phyloP scores from a whole-genome alignment of 2,329 filamentous ascomycete genomes.

The Dactylellina parvicollis region DNA sequence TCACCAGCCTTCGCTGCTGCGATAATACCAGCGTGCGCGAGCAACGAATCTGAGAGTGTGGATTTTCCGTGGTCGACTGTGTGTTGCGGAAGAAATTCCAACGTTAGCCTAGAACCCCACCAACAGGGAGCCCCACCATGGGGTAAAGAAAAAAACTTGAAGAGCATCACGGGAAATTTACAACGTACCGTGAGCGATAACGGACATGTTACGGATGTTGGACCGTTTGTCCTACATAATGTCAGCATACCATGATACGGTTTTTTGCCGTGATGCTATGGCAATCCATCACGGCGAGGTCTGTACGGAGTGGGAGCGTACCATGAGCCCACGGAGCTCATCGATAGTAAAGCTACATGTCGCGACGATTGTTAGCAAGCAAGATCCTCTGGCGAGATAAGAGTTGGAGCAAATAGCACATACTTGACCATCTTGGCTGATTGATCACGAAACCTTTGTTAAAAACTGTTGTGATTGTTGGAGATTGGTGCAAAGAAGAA shows the following conservation, averaged over 20 bases:
- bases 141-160: background rate
- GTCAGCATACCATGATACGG: background rate
- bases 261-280: slow-evolving; percentile 1
- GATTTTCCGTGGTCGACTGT: slow-evolving; percentile 99
- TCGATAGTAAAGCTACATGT: slow-evolving; percentile 92
- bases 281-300: slow-evolving; percentile 19
- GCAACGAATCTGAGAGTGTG: slow-evolving; percentile 97
- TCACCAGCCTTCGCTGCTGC: slow-evolving; percentile 97
- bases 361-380: slow-evolving; percentile 34
- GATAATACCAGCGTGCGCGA: slow-evolving; percentile 99
- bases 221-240: slow-evolving; percentile 63
- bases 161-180: background rate
- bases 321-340: slow-evolving; percentile 82
- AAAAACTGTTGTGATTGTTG: slow-evolving; percentile 45
- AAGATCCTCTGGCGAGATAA: background rate
- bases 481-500: slow-evolving; percentile 15
- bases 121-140: slow-evolving; percentile 29
- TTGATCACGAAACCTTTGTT: slow-evolving; percentile 63
- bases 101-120: slow-evolving; percentile 8
- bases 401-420: slow-evolving; percentile 65
- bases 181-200: slow-evolving; percentile 90
- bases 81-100: slow-evolving; percentile 39
- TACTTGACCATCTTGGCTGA: slow-evolving; percentile 99
- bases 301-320: slow-evolving; percentile 20
- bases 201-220: slow-evolving; percentile 90